Percentiles rank a stretch among this genome's conserved stretches.
Evolutionary conservation across 768 basidiomycete genomes (phyloP).

Genomic region (Tremella yokohamensis): DNA sequence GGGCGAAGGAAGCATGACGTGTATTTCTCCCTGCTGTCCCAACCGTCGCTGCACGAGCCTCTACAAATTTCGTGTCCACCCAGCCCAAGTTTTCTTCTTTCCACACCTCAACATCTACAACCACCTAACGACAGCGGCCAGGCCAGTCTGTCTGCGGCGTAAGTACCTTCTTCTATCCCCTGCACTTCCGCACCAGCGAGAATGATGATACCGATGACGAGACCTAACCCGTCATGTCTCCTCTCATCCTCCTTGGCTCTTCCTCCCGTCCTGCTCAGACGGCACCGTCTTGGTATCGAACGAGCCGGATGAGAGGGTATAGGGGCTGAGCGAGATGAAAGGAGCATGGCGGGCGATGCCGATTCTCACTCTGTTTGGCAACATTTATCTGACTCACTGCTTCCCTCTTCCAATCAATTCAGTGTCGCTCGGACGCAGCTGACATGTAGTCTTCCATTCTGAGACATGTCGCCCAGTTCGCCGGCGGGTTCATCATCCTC

Average conservation of each 20-base stretch:
- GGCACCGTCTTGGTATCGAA: conserved; percentile 23
- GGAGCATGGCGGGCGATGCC: conserved; percentile 17
- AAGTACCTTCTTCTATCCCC: neutral
- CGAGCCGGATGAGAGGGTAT: too few species aligned
- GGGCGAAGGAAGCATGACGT: too few species aligned
- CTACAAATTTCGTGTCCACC: conserved; percentile 1
- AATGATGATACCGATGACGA: conserved; percentile 49
- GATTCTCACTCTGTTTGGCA: conserved; percentile 47
- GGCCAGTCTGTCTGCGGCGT: too few species aligned
- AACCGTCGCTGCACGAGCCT: neutral
- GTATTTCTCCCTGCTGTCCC: neutral
- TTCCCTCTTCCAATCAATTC: neutral
- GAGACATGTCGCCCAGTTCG: conserved; percentile 35
- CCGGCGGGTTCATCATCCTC: conserved; percentile 38
- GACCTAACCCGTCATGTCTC: conserved; percentile 28
- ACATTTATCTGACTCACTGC: conserved; percentile 36
- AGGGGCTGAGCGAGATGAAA: too few species aligned
- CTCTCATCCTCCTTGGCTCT: conserved; percentile 8
- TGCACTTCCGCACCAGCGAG: neutral
- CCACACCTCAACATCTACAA: too few species aligned
- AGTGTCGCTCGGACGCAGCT: neutral
- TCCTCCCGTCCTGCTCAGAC: conserved; percentile 5
- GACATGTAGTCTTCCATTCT: neutral
- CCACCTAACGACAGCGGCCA: too few species aligned
- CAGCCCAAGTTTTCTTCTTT: neutral